phyloP scores from a whole-genome alignment of 2,329 filamentous ascomycete genomes.

The Biscogniauxia marginata region DNA sequence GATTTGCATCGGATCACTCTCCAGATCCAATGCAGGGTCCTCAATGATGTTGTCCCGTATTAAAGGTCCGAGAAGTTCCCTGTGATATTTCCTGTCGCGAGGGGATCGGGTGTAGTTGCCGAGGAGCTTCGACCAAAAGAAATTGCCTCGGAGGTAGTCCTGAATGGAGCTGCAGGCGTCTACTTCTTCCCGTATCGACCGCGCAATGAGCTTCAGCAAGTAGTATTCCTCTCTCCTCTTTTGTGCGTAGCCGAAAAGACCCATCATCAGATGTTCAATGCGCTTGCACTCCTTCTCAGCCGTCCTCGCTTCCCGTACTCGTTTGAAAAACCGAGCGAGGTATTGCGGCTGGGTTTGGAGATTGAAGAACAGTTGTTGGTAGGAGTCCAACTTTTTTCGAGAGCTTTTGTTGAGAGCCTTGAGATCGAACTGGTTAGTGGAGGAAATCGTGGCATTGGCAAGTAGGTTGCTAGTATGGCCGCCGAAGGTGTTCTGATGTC shows the following conservation, averaged over 20 bases:
- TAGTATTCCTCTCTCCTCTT: slow-evolving; percentile 98
- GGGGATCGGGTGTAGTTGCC: slow-evolving; percentile 87
- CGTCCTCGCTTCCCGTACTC: slow-evolving; percentile 77
- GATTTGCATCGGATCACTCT: slow-evolving; percentile 97
- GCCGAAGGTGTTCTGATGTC: slow-evolving; percentile 94
- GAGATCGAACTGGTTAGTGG: slow-evolving; percentile 89
- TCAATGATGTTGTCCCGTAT: slow-evolving; percentile 92
- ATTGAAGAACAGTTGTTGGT: slow-evolving; percentile 96
- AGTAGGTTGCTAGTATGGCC: slow-evolving; percentile 82
- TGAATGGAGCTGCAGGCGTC: slow-evolving; percentile 70
- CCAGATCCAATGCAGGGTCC: slow-evolving; percentile 84
- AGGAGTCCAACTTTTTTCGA: slow-evolving; percentile 89
- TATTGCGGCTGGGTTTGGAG: slow-evolving; percentile 97
- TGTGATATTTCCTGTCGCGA: slow-evolving; percentile 86
- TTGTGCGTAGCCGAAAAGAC: slow-evolving; percentile 93
- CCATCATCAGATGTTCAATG: slow-evolving; percentile 92
- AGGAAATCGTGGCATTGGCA: slow-evolving; percentile 83
- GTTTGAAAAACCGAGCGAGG: slow-evolving; percentile 81
- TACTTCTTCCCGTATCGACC: slow-evolving; percentile 83
- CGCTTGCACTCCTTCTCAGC: slow-evolving; percentile 91
- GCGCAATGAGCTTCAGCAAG: slow-evolving; percentile 80
- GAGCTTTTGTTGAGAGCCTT: slow-evolving; percentile 98
- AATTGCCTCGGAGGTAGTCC: slow-evolving; percentile 85
- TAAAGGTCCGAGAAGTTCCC: slow-evolving; percentile 79
- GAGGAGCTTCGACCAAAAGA: slow-evolving; percentile 89